phyloP scores from a whole-genome alignment of 2,329 filamentous ascomycete species.

The Diaporthe ampelina region DNA sequence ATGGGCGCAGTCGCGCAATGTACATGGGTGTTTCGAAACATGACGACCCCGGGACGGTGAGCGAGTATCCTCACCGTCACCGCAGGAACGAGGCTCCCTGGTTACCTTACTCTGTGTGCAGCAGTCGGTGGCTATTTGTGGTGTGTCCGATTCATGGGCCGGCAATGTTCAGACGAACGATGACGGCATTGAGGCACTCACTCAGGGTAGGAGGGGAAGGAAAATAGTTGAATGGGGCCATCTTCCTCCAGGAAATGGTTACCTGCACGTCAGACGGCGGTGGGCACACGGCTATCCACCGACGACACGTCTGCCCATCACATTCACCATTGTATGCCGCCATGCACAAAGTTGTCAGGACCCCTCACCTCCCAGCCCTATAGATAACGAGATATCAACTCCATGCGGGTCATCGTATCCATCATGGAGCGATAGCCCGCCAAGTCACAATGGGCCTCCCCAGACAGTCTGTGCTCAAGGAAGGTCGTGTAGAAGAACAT shows the following conservation, averaged over 20 bases:
- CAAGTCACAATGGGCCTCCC: neutral
- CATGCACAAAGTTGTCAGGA: neutral
- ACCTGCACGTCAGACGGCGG: slow-evolving; percentile 27
- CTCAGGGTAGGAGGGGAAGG: neutral
- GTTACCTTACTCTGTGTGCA: slow-evolving; percentile 6
- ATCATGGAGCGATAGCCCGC: neutral
- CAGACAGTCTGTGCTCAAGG: slow-evolving; percentile 6
- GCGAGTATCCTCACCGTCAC: neutral
- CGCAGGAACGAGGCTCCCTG: slow-evolving; percentile 2
- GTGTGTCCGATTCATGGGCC: slow-evolving; percentile 1
- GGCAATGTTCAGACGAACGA: slow-evolving; percentile 22
- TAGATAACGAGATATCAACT: slow-evolving; percentile 5
- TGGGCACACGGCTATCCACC: slow-evolving; percentile 16
- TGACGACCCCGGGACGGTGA: neutral
- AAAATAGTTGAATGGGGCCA: neutral
- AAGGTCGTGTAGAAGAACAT: neutral
- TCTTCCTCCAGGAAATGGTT: neutral
- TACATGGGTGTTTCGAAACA: neutral
- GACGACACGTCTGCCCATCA: slow-evolving; percentile 8
- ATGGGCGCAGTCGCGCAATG: neutral
- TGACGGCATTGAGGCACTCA: slow-evolving; percentile 16
- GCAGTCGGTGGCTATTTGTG: slow-evolving; percentile 14
- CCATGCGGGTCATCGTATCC: slow-evolving; percentile 23
- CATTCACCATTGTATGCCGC: neutral
- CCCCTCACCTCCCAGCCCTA: slow-evolving; percentile 7